Evolutionary conservation across 768 basidiomycete species (phyloP).

Genomic region (Podaxis rugospora): DNA sequence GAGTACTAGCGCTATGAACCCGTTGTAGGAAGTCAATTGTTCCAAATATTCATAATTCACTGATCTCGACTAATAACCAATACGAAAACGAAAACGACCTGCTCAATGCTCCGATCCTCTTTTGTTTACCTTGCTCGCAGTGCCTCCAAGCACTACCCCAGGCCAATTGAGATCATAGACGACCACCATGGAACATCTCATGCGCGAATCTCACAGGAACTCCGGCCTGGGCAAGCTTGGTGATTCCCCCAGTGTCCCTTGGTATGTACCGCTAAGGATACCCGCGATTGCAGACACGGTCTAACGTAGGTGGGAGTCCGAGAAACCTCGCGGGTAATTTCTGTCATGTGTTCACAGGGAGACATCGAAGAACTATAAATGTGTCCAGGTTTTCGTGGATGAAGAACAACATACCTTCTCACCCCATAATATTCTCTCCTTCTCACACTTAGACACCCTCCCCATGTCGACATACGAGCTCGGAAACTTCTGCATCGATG

Average conservation of each 20-base stretch:
- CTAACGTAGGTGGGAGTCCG: not conserved
- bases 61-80: not conserved
- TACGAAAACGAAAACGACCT: too few species aligned
- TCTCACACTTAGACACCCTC: not conserved
- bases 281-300: not conserved
- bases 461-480: slow-evolving; percentile 14
- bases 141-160: not conserved
- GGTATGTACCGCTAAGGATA: not conserved
- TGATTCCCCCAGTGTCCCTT: not conserved
- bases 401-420: slow-evolving; percentile 12
- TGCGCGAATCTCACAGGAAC: not conserved
- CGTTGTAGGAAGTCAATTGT: not conserved
- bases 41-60: not conserved
- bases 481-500: slow-evolving; percentile 47
- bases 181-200: not conserved
- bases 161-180: not conserved
- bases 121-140: not conserved
- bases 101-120: not conserved
- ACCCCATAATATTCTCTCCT: not conserved
- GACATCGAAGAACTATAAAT: not conserved
- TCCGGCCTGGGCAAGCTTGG: not conserved
- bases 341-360: not conserved
- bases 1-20: not conserved
- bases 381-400: not conserved
- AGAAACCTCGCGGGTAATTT: not conserved